Base-by-base conservation (phyloP, 805 yeast species). In the Wickerhamomyces silvicola region DNA sequence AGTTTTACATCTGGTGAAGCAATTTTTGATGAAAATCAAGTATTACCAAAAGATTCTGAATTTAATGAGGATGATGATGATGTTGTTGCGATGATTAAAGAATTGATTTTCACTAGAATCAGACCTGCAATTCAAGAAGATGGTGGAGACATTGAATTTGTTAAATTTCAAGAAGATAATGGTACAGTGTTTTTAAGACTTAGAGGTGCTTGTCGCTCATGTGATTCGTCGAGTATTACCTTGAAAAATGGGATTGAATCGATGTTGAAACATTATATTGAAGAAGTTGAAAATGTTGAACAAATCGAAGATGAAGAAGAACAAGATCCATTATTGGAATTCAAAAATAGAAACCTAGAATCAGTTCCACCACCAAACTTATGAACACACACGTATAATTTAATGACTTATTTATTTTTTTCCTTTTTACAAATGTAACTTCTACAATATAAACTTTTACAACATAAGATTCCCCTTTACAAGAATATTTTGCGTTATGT, bases 101-200 rank as follows among this genome's bases (percentile, higher is more conserved):
- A 78, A 52, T 57, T 78, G 41, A 75, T 78, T 22, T 76, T 75
- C 51, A 78, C 86, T 2, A 66, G 82, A 48, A 78, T 78, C 30
- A 68, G 81, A 51, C 86, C 86, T 2, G 84, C 85, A 0, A 67
- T 78, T 39, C 83, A 77, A 50, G 86, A 78, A 38, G 86, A 78
- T 47, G 86, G 86, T 28, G 86, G 86, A 5, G 86, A 78, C 48
- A 70, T 78, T 27, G 83, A 77, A 45, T 78, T 77, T 56, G 75
- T 79, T 21, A 61, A 63, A 2, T 78, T 78, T 47, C 77, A 74
- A 39, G 78, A 74, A 40, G 68, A 67, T 7, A 50, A 62, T 3
- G 86, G 86, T 7, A 65, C 70, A 1, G 84, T 78, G 1, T 66
- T 60, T 34, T 63, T 78, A 45, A 70, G 70, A 51, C 62, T 78